Percentiles rank a stretch among this genome's conserved stretches.
Evolutionary conservation across 1,284 basidiomycete species (phyloP).

Genomic region (Leccinum ponderosum): DNA sequence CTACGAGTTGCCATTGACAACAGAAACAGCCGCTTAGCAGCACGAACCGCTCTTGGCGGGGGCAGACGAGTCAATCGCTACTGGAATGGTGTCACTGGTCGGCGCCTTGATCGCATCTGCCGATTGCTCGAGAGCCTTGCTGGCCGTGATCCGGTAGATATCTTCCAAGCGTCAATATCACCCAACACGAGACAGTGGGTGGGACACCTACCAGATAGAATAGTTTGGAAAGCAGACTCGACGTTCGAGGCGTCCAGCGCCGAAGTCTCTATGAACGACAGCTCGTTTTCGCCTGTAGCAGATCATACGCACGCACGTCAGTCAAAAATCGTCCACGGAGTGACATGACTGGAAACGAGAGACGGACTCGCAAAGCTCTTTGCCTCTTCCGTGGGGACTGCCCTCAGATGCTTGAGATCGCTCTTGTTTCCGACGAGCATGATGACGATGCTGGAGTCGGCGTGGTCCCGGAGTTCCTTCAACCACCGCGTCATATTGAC

Average conservation of each 20-base stretch:
- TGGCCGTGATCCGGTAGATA: conserved; percentile 94
- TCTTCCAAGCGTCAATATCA: conserved; percentile 50
- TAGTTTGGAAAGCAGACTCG: conserved; percentile 96
- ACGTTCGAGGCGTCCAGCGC: conserved; percentile 99
- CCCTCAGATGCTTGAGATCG: conserved; percentile 96
- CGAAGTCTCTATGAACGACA: conserved; percentile 98
- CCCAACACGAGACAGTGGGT: neutral
- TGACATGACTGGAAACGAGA: neutral
- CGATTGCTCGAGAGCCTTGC: conserved; percentile 84
- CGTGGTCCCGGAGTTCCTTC: conserved; percentile 96
- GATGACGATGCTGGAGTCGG: conserved; percentile 92
- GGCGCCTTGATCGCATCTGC: conserved; percentile 69
- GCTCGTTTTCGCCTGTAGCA: conserved; percentile 63
- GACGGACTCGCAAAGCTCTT: conserved; percentile 80
- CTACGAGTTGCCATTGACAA: conserved; percentile 10
- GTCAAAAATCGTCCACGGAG: neutral
- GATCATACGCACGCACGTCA: neutral
- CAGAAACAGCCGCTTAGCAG: conserved; percentile 35
- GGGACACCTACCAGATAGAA: conserved; percentile 77
- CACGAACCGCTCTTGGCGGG: conserved; percentile 40
- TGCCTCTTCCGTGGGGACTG: conserved; percentile 95
- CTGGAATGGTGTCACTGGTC: conserved; percentile 73
- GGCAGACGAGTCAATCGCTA: conserved; percentile 53
- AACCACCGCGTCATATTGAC: conserved; percentile 97
- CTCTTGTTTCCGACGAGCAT: conserved; percentile 97